A percentile compares a stretch with the other conserved stretches of the same genome.
Conservation (phyloP, 2,329 filamentous ascomycete species). For the Pseudogymnoascus sp. region DNA sequence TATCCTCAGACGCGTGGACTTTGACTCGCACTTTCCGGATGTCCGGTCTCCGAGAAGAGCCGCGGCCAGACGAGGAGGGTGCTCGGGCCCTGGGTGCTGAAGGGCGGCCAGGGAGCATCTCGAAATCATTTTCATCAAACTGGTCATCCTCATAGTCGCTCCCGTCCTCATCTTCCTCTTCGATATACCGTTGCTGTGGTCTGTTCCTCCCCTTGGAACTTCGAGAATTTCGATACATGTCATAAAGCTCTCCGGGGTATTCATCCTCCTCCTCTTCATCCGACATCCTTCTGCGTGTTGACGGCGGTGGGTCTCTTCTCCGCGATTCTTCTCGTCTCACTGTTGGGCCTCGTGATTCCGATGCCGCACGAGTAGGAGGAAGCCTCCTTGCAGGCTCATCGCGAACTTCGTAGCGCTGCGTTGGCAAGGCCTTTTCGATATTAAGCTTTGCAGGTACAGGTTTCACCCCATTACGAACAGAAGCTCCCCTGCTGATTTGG, state of each 20-base stretch:
- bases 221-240: slow-evolving; percentile 52
- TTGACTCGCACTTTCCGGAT: slow-evolving; percentile 81
- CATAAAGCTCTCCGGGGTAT: slow-evolving; percentile 54
- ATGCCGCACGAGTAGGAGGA: slow-evolving; percentile 42
- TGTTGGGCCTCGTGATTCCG: slow-evolving; percentile 41
- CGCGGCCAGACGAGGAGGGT: slow-evolving; percentile 36
- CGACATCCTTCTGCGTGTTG: slow-evolving; percentile 22
- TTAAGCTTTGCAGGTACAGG: slow-evolving; percentile 57
- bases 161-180: slow-evolving; percentile 73
- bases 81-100: slow-evolving; percentile 35
- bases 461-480: slow-evolving; percentile 55
- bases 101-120: slow-evolving; percentile 60
- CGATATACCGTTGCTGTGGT: slow-evolving; percentile 58
- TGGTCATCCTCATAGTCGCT: slow-evolving; percentile 64
- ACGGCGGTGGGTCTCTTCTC: slow-evolving; percentile 24
- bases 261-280: slow-evolving; percentile 46
- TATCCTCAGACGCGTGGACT: slow-evolving; percentile 75
- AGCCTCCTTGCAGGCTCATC: slow-evolving; percentile 28
- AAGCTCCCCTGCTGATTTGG: slow-evolving; percentile 46
- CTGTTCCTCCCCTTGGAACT: slow-evolving; percentile 34
- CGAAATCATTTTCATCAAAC: slow-evolving; percentile 71
- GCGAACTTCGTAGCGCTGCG: slow-evolving; percentile 32
- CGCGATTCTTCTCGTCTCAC: slow-evolving; percentile 21
- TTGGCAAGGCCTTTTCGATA: slow-evolving; percentile 49
- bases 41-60: slow-evolving; percentile 55